Evolutionary conservation across 257 asterid species (phyloP).

Genomic region (Mitragyna speciosa): DNA sequence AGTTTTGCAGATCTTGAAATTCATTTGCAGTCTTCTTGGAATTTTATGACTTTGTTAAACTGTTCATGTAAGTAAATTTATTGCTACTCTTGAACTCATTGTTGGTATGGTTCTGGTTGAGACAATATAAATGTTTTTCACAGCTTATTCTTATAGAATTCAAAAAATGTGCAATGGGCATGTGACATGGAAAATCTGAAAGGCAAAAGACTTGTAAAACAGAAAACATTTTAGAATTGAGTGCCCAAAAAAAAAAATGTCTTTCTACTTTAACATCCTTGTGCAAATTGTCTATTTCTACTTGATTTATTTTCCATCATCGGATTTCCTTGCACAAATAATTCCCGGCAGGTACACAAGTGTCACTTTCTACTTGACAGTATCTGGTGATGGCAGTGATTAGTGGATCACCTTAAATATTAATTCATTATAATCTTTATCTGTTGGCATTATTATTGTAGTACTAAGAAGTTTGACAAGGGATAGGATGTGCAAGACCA

Average conservation of each 20-base stretch:
- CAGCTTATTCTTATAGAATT: neutral
- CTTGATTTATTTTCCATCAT: neutral
- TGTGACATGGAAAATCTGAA: neutral
- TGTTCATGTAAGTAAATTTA: conserved; percentile 1
- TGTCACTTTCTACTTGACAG: no score
- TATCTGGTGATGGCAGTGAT: no score
- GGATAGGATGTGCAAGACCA: no score
- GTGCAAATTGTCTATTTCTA: neutral
- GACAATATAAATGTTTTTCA: neutral
- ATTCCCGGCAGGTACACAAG: no score
- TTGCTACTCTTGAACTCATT: neutral
- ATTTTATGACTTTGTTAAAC: neutral
- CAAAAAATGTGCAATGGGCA: neutral
- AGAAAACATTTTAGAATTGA: no score
- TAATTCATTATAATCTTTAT: no score
- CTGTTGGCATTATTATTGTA: no score
- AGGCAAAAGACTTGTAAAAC: neutral
- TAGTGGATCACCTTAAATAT: no score
- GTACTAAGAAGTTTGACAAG: no score
- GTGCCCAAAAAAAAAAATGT: no score
- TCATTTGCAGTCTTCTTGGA: conserved; percentile 7
- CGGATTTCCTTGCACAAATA: neutral
- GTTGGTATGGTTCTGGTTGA: neutral
- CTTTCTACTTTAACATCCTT: neutral
- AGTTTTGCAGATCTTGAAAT: conserved; percentile 4